Evolutionary conservation across 805 yeast species (phyloP).

Genomic region (Pichia nakasei): DNA sequence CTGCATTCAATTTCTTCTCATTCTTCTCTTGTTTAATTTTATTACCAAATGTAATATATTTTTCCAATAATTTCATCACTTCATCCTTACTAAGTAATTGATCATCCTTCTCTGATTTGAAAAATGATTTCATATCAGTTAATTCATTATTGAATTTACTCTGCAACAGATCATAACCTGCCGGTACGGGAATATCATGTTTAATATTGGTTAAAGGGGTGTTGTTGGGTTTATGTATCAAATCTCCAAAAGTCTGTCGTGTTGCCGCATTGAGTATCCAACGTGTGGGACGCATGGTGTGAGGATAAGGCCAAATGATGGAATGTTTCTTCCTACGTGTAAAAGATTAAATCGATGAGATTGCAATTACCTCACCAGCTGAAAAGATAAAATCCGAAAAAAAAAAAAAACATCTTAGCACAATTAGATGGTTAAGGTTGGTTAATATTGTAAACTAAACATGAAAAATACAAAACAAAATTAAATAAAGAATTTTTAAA

Average conservation of each 20-base stretch:
- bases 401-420: no score
- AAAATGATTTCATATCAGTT: constrained; percentile 9
- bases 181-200: constrained; percentile 15
- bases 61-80: not conserved
- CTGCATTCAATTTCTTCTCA: not conserved
- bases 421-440: no score
- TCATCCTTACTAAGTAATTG: not conserved
- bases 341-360: no score
- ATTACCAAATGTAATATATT: constrained; percentile 7
- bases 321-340: no score
- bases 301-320: no score
- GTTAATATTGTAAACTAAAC: no score
- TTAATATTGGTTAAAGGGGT: not conserved
- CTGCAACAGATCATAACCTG: constrained; percentile 18
- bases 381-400: no score
- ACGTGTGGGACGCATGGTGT: no score
- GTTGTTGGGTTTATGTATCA: not conserved
- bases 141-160: constrained; percentile 16
- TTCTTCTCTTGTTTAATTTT: not conserved
- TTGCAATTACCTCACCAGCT: no score
- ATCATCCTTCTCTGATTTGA: not conserved
- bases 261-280: not conserved
- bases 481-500: no score
- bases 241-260: constrained; percentile 12
- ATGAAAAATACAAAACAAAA: no score